Conservation (phyloP, 176 grass and related monocot genomes). For the Echinochloa phyllopogon region DNA sequence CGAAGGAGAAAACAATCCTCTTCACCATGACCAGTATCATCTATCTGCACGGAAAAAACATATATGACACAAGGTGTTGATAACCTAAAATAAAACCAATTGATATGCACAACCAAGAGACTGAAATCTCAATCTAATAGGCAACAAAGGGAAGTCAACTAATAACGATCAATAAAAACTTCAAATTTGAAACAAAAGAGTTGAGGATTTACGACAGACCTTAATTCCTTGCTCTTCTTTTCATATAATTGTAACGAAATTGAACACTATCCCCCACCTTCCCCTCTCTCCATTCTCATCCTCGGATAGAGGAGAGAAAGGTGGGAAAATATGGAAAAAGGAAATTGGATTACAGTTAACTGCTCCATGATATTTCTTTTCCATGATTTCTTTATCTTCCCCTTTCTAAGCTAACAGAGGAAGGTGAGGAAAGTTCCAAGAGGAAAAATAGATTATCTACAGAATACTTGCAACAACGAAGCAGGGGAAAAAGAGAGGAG, state of each 20-base stretch:
- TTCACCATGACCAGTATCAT: neutral
- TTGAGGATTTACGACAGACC: neutral
- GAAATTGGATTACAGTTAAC: slow-evolving; percentile 13
- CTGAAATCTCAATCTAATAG: slow-evolving; percentile 1
- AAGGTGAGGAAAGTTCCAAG: neutral
- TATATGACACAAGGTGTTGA: neutral
- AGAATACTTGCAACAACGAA: neutral
- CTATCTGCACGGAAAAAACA: neutral
- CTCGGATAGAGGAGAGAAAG: slow-evolving; percentile 50
- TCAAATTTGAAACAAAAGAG: neutral
- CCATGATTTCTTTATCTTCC: neutral
- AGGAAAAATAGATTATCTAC: neutral
- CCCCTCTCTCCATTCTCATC: slow-evolving; percentile 40
- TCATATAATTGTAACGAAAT: neutral
- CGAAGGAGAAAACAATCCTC: neutral
- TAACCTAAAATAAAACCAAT: neutral
- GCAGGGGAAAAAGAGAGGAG: slow-evolving; percentile 6
- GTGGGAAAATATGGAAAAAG: slow-evolving; percentile 20
- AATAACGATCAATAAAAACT: neutral
- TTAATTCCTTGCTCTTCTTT: neutral
- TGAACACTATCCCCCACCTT: slow-evolving; percentile 38
- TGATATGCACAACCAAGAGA: neutral
- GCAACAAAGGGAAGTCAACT: neutral
- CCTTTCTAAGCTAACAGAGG: slow-evolving; percentile 6
- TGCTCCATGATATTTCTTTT: neutral